Percentiles rank a stretch among this genome's conserved stretches.
Evolutionary conservation across 139 green algal genomes (phyloP).

Genomic region (Picochlorum sp.): DNA sequence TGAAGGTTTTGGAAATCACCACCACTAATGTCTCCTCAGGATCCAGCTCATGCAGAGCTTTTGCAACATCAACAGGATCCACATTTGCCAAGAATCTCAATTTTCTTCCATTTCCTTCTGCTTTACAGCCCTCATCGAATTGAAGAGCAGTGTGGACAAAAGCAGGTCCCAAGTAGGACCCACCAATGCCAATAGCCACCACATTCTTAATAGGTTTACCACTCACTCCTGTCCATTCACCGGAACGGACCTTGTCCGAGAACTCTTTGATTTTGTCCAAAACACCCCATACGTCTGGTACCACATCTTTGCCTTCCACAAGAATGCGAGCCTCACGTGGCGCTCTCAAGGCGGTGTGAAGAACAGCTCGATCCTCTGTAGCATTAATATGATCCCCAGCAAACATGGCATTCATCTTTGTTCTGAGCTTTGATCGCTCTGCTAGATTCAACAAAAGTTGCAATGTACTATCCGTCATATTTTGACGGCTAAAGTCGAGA

Average conservation of each 20-base stretch:
- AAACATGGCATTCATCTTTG: conserved; percentile 98
- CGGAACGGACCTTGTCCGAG: conserved; percentile 37
- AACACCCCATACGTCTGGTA: conserved; percentile 92
- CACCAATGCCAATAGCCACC: conserved; percentile 95
- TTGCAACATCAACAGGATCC: conserved; percentile 95
- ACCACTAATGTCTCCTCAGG: conserved; percentile 88
- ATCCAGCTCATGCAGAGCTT: conserved; percentile 72
- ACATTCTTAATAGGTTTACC: conserved; percentile 93
- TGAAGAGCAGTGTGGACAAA: conserved; percentile 96
- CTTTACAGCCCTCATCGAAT: conserved; percentile 40
- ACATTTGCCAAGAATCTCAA: conserved; percentile 98
- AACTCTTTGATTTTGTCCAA: conserved; percentile 98
- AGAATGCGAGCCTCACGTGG: conserved; percentile 48
- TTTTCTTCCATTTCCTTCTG: conserved; percentile 43
- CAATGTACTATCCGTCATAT: conserved; percentile 51
- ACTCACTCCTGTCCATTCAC: conserved; percentile 86
- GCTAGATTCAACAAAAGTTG: conserved; percentile 71
- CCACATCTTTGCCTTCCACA: conserved; percentile 59
- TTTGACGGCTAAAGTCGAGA: conserved; percentile 84
- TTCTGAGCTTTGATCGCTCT: conserved; percentile 58
- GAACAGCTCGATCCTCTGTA: conserved; percentile 90
- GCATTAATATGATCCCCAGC: conserved; percentile 89
- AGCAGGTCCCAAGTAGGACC: conserved; percentile 91
- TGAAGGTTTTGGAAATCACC: conserved; percentile 99
- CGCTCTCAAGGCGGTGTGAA: conserved; percentile 90